These are phyloP conservation scores for Moesziomyces antarcticus DNA, from an alignment of 1,284 basidiomycete genomes.

Conservation along the genomic window DNA sequence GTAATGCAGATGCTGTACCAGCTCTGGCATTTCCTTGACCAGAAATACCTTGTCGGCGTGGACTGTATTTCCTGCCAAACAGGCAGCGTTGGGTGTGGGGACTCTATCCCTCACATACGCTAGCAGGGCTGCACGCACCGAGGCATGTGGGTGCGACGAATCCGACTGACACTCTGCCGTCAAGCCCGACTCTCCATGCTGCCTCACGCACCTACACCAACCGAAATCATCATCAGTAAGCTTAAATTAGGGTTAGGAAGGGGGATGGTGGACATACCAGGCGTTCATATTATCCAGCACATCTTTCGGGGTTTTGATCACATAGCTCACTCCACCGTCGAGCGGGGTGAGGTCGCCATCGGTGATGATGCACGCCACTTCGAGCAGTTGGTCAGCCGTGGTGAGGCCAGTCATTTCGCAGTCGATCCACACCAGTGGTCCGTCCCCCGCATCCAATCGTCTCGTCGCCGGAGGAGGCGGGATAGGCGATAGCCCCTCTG, in stretches of 20 bases:
- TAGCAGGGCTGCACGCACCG: conserved; percentile 68
- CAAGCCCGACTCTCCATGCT: conserved; percentile 53
- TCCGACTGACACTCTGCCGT: conserved; percentile 46
- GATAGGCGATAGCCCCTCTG: conserved; percentile 23
- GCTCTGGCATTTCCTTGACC: conserved; percentile 78
- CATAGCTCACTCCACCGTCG: conserved; percentile 78
- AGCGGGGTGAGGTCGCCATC: conserved; percentile 80
- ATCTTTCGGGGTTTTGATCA: conserved; percentile 76
- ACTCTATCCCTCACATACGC: conserved; percentile 70
- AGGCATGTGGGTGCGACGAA: conserved; percentile 62
- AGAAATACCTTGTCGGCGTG: conserved; percentile 82
- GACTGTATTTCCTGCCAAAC: conserved; percentile 83
- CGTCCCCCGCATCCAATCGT: conserved; percentile 68
- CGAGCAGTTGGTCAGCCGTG: conserved; percentile 77
- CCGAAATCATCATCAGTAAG: not conserved
- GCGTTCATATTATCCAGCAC: conserved; percentile 71
- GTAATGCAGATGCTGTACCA: conserved; percentile 70
- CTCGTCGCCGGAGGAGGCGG: conserved; percentile 53
- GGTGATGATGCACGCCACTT: conserved; percentile 81
- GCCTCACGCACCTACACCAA: conserved; percentile 37
- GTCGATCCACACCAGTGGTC: conserved; percentile 87
- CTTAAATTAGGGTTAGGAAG: not conserved
- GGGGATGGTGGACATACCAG: conserved; percentile 41
- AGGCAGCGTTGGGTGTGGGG: conserved; percentile 71
- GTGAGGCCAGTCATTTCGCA: conserved; percentile 86